Evolutionary conservation across 306 rosid species (phyloP).

Genomic region (Cucurbita ficifolia): DNA sequence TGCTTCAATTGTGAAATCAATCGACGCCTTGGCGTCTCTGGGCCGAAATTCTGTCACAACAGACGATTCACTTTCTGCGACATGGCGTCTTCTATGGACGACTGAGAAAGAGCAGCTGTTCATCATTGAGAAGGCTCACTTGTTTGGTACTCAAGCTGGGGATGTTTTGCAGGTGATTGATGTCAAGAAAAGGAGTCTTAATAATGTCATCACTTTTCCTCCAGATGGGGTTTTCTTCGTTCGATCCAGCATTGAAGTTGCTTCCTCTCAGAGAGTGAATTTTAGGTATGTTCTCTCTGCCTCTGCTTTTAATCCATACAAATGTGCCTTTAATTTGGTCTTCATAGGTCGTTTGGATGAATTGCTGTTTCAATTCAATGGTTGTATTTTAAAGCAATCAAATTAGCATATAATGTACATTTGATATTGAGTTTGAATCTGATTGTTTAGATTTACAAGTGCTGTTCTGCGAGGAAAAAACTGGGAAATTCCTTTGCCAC

Average conservation of each 20-base stretch:
- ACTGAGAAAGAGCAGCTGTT: slow-evolving; percentile 96
- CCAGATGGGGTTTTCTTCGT: slow-evolving; percentile 92
- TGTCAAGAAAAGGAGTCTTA: slow-evolving; percentile 36
- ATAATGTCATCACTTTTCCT: slow-evolving; percentile 83
- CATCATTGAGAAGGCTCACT: slow-evolving; percentile 53
- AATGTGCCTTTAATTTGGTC: no score
- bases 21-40: slow-evolving; percentile 35
- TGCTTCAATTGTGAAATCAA: slow-evolving; percentile 37
- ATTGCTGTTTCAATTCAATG: neutral
- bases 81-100: slow-evolving; percentile 91
- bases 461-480: slow-evolving; percentile 76
- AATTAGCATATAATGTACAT: neutral
- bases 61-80: slow-evolving; percentile 41
- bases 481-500: slow-evolving; percentile 94
- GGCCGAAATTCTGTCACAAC: slow-evolving; percentile 46
- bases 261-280: slow-evolving; percentile 64
- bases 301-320: neutral
- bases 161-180: slow-evolving; percentile 89
- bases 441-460: slow-evolving; percentile 57
- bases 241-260: slow-evolving; percentile 51
- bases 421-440: slow-evolving; percentile 4
- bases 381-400: neutral
- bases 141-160: slow-evolving; percentile 67
- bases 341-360: neutral
- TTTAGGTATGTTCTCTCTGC: slow-evolving; percentile 34